Evolutionary conservation across 331 rosid species (phyloP), one percentile per base, ranked within the genome.

Genomic region (Quercus tomentella): DNA sequence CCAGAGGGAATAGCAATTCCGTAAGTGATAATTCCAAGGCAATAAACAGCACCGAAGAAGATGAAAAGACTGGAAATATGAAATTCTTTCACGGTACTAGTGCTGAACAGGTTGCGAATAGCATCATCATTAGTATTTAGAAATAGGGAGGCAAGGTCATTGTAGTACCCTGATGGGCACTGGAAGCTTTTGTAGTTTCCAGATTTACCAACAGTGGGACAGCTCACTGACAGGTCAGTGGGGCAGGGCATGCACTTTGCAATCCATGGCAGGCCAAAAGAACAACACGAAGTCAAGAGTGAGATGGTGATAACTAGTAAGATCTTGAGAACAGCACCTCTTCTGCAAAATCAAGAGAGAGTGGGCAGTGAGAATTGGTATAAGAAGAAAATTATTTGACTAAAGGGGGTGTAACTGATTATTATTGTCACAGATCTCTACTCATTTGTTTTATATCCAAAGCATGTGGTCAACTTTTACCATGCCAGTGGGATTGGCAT

Each of bases 1-100:
- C 98, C 98, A 0, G 98, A 90, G 15, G 98, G 98, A 73, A 94
- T 28, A 20, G 98, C 98, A 77, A 92, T 92, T 16, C 98, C 98
- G 28, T 94, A 94, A 21, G 98, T 94, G 55, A 92, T 58, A 33
- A 94, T 81, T 52, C 98, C 98, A 35, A 94, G 92, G 76, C 16
- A 86, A 81, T 79, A 94, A 70, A 94, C 80, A 1, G 92, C 78
- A 51, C 31, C 63, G 81, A 94, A 92, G 92, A 90, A 90, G 82
- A 86, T 76, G n/a, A 86, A 79, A 57, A 94, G 88, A 66, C 89
- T 88, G 61, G 89, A 83, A 56, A 94, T 78, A 65, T 77, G 92
- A 77, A 90, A 94, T 58, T 89, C 94, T 75, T 79, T 83, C 76
- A 33, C 72, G 35, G 83, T 82, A 58, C 84, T 84, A 9, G 97